Evolutionary conservation across 1,284 basidiomycete species (phyloP), one percentile per base, ranked within the genome.

Genomic region (Apiotrichum domesticum): DNA sequence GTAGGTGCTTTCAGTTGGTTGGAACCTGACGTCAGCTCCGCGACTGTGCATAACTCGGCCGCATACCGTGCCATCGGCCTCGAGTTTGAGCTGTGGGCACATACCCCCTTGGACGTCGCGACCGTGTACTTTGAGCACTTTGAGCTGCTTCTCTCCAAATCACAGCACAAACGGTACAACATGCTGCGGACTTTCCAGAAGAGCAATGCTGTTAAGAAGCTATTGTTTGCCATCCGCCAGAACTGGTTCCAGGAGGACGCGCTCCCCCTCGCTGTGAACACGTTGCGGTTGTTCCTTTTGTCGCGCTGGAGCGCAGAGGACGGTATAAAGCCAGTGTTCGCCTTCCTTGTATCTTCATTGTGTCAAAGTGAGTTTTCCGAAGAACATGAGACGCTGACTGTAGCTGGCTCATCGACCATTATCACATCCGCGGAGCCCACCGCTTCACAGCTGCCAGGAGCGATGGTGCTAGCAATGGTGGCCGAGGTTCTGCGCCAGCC

Each of bases 51-150:
- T 51, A 96, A 96, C 64, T 80, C 85, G 2, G 80, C 87, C 1
- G 90, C 90, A 2, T 96, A 95, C 69, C 83, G 84, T 46, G 82
- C 87, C 1, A 81, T 97, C 45, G 87, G 90, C 0, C 83, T 97
- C 3, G 90, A 96, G 68, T 90, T 96, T 64, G 86, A 91, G 58
- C 83, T 97, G 6, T 98, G 94, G 94, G 83, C 88, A 0, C 81
- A 77, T 33, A 85, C 89, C 0, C 77, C 80, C 1, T 67, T 77
- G 4, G 85, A 86, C 42, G 85, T 97, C 33, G 88, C 91, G 67
- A 79, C 79, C 3, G 81, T 85, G 14, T 87, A 93, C 67, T 80
- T 94, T 0, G 84, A 87, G 48, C 56, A 96, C 70, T 92, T 96
- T 67, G 74, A 80, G 1, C 85, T 82, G 10, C 82, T 97, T 6